Conservation (phyloP, 345 rosid genomes). For the Xanthoceras sorbifolium region DNA sequence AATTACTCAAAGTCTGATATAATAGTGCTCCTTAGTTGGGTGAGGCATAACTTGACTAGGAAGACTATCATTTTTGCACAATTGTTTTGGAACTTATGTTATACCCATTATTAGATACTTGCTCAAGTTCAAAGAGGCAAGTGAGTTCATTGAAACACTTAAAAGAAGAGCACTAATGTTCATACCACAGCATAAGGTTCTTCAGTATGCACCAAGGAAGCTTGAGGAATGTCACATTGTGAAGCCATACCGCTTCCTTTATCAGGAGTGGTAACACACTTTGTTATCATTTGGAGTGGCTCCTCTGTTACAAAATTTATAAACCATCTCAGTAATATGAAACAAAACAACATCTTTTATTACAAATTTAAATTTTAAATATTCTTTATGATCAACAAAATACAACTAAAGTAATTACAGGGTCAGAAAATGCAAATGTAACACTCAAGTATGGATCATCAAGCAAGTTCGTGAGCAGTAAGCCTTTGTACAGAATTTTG, state of each 20-base stretch:
- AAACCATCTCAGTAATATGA: background rate
- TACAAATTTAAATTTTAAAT: background rate
- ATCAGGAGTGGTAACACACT: slow-evolving; percentile 47
- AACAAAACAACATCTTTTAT: background rate
- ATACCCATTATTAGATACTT: background rate
- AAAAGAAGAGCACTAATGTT: slow-evolving; percentile 15
- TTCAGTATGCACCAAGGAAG: slow-evolving; percentile 69
- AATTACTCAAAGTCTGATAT: background rate
- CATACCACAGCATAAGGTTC: slow-evolving; percentile 74
- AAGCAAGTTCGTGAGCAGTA: background rate
- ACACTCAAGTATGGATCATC: background rate
- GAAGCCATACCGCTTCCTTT: slow-evolving; percentile 87
- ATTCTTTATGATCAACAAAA: slow-evolving; percentile 1
- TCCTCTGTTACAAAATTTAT: slow-evolving; percentile 43
- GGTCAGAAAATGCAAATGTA: background rate
- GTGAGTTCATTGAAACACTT: background rate
- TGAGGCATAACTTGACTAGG: slow-evolving; percentile 2
- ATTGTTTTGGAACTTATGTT: background rate
- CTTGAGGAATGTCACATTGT: slow-evolving; percentile 58
- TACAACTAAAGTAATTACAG: slow-evolving; percentile 11
- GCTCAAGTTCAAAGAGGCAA: background rate
- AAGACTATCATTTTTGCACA: background rate
- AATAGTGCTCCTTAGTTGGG: background rate
- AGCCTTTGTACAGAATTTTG: background rate
- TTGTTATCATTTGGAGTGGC: slow-evolving; percentile 39